These are phyloP conservation scores for Paramecium pentaurelia DNA, from an alignment of 73 alveolate genomes.

Conservation along the genomic window DNA sequence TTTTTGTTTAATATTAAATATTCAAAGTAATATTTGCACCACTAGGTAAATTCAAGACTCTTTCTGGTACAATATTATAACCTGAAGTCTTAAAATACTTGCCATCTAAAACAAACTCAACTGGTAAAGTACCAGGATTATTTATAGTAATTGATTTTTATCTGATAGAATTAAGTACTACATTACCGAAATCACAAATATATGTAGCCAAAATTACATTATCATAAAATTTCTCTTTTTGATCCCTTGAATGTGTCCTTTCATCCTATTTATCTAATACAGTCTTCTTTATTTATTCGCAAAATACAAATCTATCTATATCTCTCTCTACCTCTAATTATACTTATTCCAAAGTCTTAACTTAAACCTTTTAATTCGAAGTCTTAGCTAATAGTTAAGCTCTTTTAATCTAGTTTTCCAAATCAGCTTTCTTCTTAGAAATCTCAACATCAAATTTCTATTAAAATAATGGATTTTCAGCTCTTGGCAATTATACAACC, in stretches of 20 bases:
- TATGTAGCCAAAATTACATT: constrained; percentile 66
- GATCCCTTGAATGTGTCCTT: constrained; percentile 36
- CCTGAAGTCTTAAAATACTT: constrained; percentile 74
- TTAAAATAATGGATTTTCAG: constrained; percentile 84
- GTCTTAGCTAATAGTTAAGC: constrained; percentile 47
- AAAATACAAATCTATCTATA: constrained; percentile 48
- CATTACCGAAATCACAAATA: constrained; percentile 87
- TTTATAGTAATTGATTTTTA: constrained; percentile 69
- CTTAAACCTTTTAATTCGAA: constrained; percentile 21
- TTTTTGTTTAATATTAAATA: constrained; percentile 79
- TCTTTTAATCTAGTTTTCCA: constrained; percentile 39
- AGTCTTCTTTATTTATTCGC: constrained; percentile 46
- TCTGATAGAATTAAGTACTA: constrained; percentile 78
- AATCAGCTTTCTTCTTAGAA: constrained; percentile 55
- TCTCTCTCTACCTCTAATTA: constrained; percentile 59
- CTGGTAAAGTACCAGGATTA: constrained; percentile 73
- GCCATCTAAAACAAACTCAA: constrained; percentile 73
- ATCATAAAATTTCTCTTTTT: constrained; percentile 51
- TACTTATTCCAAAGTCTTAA: constrained; percentile 47
- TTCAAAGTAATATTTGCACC: constrained; percentile 66
- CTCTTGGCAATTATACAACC: constrained; percentile 85
- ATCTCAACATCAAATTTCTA: constrained; percentile 78
- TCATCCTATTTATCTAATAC: constrained; percentile 42
- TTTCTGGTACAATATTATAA: constrained; percentile 79
- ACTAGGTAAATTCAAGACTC: constrained; percentile 72